Evolutionary conservation across 768 basidiomycete genomes (phyloP), one percentile per base, ranked within the genome.

Genomic region (Chalciporus piperatus): DNA sequence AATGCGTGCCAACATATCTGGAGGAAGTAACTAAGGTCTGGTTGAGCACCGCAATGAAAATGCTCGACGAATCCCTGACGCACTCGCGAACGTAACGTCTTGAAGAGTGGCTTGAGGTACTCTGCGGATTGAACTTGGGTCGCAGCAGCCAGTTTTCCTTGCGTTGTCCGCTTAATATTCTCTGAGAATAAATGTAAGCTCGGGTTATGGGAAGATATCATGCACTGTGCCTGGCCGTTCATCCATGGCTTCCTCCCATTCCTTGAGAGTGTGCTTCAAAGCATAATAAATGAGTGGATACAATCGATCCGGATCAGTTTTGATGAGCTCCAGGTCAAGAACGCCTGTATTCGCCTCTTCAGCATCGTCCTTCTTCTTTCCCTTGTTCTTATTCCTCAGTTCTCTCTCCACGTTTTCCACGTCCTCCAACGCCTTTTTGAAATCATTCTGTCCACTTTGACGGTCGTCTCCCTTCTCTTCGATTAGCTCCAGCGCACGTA

Each of bases 241-340:
- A 48, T 90, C 92, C 88, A 99, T 88, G 42, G 89, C 89, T 60
- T 93, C 87, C 58, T 85, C 95, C 97, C 97, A 99, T 64, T 99
- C 97, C 61, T 93, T 93, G 46, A 98, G 75, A 6, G 85, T 87
- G 55, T 87, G 79, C 76, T 98, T 98, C 51, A 98, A 73, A 2
- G 94, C 92, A 66, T 94, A 93, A 65, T 99, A 99, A 45, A 99
- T 98, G 60, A 98, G 76, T 0, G 97, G 97, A 65, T 99, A 98
- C 25, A 98, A 74, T 70, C 91, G 97, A 74, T 96, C 91, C 7
- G 93, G 90, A 67, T 98, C 92, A 16, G 82, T 83, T 76, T 93
- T 96, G 63, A 98, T 68, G 53, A 98, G 76, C 6, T 67, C 74
- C 25, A 98, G 68, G 68, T 99, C 92, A 42, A 99, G 73, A 9